These are phyloP conservation scores for Roridomyces roridus DNA, from an alignment of 768 basidiomycete genomes.

Conservation along the genomic window DNA sequence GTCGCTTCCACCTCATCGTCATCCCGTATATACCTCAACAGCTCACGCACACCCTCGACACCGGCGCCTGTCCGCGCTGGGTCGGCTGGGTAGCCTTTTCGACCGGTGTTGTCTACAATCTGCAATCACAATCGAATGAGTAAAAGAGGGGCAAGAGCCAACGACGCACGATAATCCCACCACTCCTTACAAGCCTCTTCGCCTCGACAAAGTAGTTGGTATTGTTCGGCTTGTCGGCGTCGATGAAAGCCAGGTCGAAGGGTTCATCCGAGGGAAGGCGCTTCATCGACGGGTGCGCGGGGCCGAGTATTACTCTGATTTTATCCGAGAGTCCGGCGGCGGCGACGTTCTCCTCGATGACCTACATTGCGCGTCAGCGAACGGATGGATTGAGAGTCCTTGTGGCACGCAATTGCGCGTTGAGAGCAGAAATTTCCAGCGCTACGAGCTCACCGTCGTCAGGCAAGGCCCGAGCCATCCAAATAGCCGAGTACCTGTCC, in stretches of 20 bases:
- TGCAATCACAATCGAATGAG: not conserved
- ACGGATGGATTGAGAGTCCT: not conserved
- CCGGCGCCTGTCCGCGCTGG: conserved; percentile 11
- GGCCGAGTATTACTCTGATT: conserved; percentile 38
- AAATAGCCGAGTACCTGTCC: not conserved
- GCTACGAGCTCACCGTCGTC: not conserved
- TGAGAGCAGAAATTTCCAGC: not conserved
- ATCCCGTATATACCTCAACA: conserved; percentile 41
- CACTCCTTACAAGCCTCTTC: conserved; percentile 47
- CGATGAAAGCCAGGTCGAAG: conserved; percentile 61
- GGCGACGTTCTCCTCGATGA: not conserved
- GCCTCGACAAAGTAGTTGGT: conserved; percentile 49
- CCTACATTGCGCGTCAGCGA: not conserved
- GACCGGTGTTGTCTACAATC: conserved; percentile 51
- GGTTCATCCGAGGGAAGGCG: conserved; percentile 39
- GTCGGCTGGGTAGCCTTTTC: conserved; percentile 38
- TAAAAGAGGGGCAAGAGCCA: not conserved
- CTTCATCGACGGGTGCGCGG: conserved; percentile 41
- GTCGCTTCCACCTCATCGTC: conserved; percentile 40
- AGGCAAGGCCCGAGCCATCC: not conserved
- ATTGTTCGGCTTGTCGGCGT: conserved; percentile 55
- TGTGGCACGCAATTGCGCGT: not conserved
- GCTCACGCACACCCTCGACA: conserved; percentile 39
- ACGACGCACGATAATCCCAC: conserved; percentile 49
- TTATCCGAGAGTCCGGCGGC: not conserved